Evolutionary conservation across 2,329 filamentous ascomycete genomes (phyloP), one percentile per base, ranked within the genome.

Genomic region (Botrytis paeoniae): DNA sequence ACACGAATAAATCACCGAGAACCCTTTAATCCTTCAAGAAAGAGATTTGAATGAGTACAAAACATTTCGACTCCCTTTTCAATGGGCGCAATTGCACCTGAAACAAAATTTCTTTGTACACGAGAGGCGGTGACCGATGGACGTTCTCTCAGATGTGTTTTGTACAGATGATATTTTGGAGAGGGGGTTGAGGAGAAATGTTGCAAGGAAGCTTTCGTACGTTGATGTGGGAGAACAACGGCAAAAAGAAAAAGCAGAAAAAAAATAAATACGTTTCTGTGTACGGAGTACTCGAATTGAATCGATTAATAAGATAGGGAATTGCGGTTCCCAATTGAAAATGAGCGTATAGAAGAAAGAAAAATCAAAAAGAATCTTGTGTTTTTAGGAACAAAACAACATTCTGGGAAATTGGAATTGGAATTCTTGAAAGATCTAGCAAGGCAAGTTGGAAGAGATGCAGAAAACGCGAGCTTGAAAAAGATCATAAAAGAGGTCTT

Each of bases 11-110:
- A 64, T 71, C 63, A 57, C 60, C 60, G 70, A 68, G 70, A 82
- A 82, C 9, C 77, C 75, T 73, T 83, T 81, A 37, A 82, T 74
- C 10, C 79, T 78, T n/a, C 82, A 81, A 72, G 80, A 81, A 59
- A 83, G 75, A 74, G 51, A 77, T 70, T 75, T 69, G 75, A 77
- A 75, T 63, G 74, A 76, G 76, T 77, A 75, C 77, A 80, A 79
- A 79, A 79, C 79, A 80, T 80, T 78, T 80, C 78, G 79, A 78
- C 77, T 78, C 32, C 37, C 73, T 69, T 75, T 62, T 64, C 71
- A 65, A 61, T 51, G 73, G 75, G 75, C 75, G 75, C 76, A 77
- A 77, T 73, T 74, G 76, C 75, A 76, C 74, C 76, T 78, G 74
- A 75, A 74, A 77, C 72, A 74, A 75, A 70, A 66, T 63, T 43